Evolutionary conservation across 2,329 filamentous ascomycete species (phyloP), one percentile per base, ranked within the genome.

Genomic region (Arthrobotrys conoides): DNA sequence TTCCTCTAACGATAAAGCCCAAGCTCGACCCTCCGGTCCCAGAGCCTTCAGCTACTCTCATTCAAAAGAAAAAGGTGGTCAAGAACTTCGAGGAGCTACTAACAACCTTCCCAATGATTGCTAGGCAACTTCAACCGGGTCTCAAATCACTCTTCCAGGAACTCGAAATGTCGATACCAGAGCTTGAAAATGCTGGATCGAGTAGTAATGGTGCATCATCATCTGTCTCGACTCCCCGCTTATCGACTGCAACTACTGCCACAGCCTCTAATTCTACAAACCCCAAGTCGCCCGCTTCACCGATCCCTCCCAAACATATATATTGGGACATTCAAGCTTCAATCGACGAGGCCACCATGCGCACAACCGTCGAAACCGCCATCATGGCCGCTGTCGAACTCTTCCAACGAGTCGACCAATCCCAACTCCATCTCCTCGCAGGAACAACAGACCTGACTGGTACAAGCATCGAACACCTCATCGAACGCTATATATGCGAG

Each of bases 341-440:
- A 5, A 41, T 78, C 76, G 94, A 97, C 81, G 96, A 98, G 84
- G 92, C 96, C 81, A 88, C 93, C 33, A 95, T 99, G 91, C 89
- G 95, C 71, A 91, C 91, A 22, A 93, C 94, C 16, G 86, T 98
- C 14, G 96, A 99, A 85, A 96, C 93, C 0, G 94, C 95, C 0
- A 93, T 99, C 10, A 97, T 93, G 9, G 90, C 92, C 9, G 96
- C 94, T 0, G 98, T 99, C 81, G 96, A 99, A 82, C 88, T 98
- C 0, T 99, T 99, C 81, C 95, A 98, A 82, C 91, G 91, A 76
- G 95, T 99, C 5, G 96, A 99, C 83, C 97, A 97, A 84, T 93
- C 97, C 82, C 96, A 98, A 82, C 87, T 99, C 30, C 97, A 95
- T 2, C 88, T 97, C 41, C 87, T 99, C 3, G 96, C 94, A 18